These are phyloP conservation scores for Eucalyptus caleyi DNA, from an alignment of 345 rosid genomes.

Conservation along the genomic window DNA sequence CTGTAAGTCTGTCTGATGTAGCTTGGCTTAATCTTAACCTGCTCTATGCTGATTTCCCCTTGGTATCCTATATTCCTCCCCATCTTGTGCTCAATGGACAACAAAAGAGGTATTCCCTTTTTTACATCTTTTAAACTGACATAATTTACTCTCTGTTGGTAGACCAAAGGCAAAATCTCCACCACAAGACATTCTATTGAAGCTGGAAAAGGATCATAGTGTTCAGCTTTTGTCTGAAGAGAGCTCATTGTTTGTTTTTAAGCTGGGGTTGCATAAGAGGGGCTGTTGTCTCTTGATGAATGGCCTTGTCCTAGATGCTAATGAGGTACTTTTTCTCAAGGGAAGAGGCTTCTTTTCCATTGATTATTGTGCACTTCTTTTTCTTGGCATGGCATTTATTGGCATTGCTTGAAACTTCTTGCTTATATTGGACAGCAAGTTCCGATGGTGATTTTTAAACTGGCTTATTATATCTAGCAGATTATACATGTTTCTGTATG, in stretches of 20 bases:
- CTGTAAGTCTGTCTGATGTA: conserved; percentile 38
- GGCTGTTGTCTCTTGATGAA: conserved; percentile 78
- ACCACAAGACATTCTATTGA: conserved; percentile 75
- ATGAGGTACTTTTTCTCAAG: conserved; percentile 43
- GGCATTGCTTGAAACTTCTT: background rate
- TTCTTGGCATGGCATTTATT: background rate
- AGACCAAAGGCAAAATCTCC: conserved; percentile 76
- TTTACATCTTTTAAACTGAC: background rate
- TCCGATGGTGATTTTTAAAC: background rate
- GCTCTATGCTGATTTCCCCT: background rate
- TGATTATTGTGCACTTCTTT: background rate
- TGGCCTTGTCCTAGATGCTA: conserved; percentile 84
- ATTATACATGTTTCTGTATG: background rate
- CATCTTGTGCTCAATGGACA: background rate
- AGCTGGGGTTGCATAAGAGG: conserved; percentile 75
- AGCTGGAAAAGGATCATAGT: conserved; percentile 66
- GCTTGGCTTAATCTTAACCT: background rate
- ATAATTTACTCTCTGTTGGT: background rate
- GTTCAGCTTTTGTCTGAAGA: conserved; percentile 46
- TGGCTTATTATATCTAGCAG: background rate
- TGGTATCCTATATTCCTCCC: background rate
- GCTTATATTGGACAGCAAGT: background rate
- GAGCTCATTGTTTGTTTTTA: conserved; percentile 75
- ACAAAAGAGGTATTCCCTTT: background rate
- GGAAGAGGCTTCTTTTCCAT: background rate